phyloP scores from a whole-genome alignment of 345 rosid species.

The Microthlaspi erraticum region DNA sequence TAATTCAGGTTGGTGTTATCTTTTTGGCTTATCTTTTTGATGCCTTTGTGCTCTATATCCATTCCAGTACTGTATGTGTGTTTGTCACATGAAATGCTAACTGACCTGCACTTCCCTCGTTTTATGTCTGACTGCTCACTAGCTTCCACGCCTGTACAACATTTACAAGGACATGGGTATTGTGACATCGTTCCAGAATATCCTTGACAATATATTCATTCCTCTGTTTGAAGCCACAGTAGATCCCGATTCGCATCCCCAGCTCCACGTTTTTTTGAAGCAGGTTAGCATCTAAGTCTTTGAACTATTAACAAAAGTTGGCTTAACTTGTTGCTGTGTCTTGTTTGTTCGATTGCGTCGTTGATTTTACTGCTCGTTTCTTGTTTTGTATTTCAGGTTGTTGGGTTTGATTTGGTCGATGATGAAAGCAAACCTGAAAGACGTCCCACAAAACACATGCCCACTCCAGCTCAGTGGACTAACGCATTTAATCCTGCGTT shows the following conservation, averaged over 20 bases:
- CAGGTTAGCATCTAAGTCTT: constrained; percentile 60
- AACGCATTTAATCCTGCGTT: constrained; percentile 95
- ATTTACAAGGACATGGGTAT: constrained; percentile 99
- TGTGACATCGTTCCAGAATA: constrained; percentile 98
- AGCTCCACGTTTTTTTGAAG: constrained; percentile 93
- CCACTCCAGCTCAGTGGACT: constrained; percentile 99
- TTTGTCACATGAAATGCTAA: constrained; percentile 25
- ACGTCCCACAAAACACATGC: constrained; percentile 99
- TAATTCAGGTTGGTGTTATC: constrained; percentile 86
- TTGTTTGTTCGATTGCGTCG: constrained; percentile 5
- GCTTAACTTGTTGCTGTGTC: background rate
- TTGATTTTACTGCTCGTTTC: constrained; percentile 15
- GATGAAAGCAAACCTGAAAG: constrained; percentile 99
- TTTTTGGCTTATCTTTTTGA: constrained; percentile 28
- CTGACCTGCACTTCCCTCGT: constrained; percentile 7
- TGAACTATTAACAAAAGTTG: constrained; percentile 7
- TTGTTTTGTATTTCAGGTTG: constrained; percentile 66
- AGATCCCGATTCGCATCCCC: constrained; percentile 99
- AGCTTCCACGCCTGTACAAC: constrained; percentile 97
- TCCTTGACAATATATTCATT: constrained; percentile 95
- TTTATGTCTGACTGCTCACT: constrained; percentile 36
- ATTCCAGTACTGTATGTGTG: background rate
- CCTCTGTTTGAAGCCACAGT: constrained; percentile 97
- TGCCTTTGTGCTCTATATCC: constrained; percentile 4
- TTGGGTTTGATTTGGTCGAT: constrained; percentile 97